These are phyloP conservation scores for Crepidotus variabilis DNA, from an alignment of 768 basidiomycete genomes.

Conservation along the genomic window DNA sequence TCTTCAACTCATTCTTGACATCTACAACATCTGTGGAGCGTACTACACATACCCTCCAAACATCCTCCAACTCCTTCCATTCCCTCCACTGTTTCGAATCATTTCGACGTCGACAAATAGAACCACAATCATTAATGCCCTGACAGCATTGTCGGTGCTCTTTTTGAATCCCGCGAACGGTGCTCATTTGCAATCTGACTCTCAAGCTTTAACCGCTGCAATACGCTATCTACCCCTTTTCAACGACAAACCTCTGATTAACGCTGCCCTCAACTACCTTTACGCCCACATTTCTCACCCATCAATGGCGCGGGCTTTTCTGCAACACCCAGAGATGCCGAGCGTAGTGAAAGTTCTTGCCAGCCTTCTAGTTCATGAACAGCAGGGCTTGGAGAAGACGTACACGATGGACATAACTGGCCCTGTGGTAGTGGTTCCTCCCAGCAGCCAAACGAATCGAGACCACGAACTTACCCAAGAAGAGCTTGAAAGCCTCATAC, in stretches of 20 bases:
- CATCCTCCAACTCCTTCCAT: slow-evolving; percentile 35
- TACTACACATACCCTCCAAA: slow-evolving; percentile 26
- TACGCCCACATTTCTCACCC: slow-evolving; percentile 74
- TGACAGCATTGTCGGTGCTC: slow-evolving; percentile 57
- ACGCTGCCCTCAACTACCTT: slow-evolving; percentile 70
- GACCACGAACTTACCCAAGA: slow-evolving; percentile 69
- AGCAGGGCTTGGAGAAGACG: slow-evolving; percentile 54
- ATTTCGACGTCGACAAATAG: slow-evolving; percentile 63
- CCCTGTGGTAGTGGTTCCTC: slow-evolving; percentile 53
- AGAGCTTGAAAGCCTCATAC: slow-evolving; percentile 58
- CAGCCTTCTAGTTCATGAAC: slow-evolving; percentile 65
- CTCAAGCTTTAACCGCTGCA: slow-evolving; percentile 58
- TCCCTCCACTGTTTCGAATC: slow-evolving; percentile 54
- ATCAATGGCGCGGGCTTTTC: slow-evolving; percentile 72
- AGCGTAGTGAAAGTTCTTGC: slow-evolving; percentile 66
- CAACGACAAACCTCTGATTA: slow-evolving; percentile 63
- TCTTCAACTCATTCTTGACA: slow-evolving; percentile 65
- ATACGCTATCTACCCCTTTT: slow-evolving; percentile 74
- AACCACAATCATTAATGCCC: slow-evolving; percentile 65
- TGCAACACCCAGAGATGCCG: slow-evolving; percentile 68
- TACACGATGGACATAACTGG: slow-evolving; percentile 62
- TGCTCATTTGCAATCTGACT: slow-evolving; percentile 46
- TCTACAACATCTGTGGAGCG: slow-evolving; percentile 61
- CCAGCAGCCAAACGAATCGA: slow-evolving; percentile 40
- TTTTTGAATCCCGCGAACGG: slow-evolving; percentile 60